Conservation (phyloP, 2,329 filamentous ascomycete genomes). For the Alternaria postmessia region DNA sequence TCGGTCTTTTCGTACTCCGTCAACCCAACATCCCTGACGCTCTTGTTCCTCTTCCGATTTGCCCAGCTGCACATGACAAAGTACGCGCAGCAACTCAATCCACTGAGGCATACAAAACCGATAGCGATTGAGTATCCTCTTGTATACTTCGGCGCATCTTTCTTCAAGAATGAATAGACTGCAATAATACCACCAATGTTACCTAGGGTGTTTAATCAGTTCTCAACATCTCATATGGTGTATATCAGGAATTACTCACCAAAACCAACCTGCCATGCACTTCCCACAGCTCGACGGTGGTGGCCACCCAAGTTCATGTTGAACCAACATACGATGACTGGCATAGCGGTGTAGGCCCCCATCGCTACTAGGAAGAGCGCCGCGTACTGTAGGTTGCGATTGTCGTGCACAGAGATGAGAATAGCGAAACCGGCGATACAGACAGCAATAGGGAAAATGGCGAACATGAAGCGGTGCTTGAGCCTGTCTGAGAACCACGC, state of each 20-base stretch:
- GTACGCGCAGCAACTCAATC: constrained; percentile 68
- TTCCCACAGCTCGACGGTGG: constrained; percentile 58
- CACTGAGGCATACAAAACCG: constrained; percentile 74
- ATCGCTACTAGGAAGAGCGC: constrained; percentile 83
- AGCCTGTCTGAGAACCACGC: constrained; percentile 76
- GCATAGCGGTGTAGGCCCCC: constrained; percentile 87
- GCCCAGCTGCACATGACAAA: constrained; percentile 64
- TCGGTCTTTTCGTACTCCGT: constrained; percentile 70
- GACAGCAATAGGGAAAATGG: constrained; percentile 72
- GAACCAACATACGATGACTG: constrained; percentile 71
- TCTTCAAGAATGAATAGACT: constrained; percentile 58
- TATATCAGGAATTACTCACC: background rate
- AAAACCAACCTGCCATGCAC: constrained; percentile 58
- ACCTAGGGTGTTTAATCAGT: constrained; percentile 21
- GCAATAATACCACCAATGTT: constrained; percentile 63
- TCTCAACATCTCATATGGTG: background rate
- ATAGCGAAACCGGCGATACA: constrained; percentile 79
- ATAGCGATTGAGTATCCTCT: constrained; percentile 81
- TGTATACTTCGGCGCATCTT: constrained; percentile 73
- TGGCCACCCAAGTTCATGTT: constrained; percentile 64
- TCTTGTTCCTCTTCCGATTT: constrained; percentile 67
- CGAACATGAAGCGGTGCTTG: constrained; percentile 78
- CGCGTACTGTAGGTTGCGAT: constrained; percentile 73
- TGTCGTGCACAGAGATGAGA: constrained; percentile 74
- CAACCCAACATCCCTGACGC: constrained; percentile 57